Evolutionary conservation across 192 early-diverging fungal species (phyloP), one percentile per base, ranked within the genome.

Genomic region (Chytriomyces hyalinus): DNA sequence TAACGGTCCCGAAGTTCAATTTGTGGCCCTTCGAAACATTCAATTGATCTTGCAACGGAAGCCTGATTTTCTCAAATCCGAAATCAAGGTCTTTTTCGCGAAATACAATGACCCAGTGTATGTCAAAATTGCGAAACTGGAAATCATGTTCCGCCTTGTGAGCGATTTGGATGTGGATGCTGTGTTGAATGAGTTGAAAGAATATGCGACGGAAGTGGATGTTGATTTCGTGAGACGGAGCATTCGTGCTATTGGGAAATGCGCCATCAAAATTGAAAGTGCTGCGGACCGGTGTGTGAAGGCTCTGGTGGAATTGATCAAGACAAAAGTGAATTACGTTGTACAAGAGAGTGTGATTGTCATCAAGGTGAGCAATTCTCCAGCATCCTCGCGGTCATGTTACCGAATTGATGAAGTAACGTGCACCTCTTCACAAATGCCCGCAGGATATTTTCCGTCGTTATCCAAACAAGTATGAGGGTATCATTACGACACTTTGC

Each of bases 31-130:
- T 67, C 90, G 97, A 80, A 99, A 98, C 80, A 98, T 99, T 79
- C 96, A 93, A 82, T 81, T 99, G 22, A 97, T 99, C 64, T 84
- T 98, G 63, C 97, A 99, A 83, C 91, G 89, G 80, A 90, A 92
- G 24, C 89, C 94, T 15, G 92, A 94, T 68, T 88, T 98, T 69
- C 84, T 99, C 57, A 90, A 83, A 67, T 94, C 96, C 76, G 96
- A 99, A 74, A 96, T 97, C 61, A 89, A 95, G 44, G 96, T 98
- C 22, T 99, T 99, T 82, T 99, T 97, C 80, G 96, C 94, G 84
- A 96, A 96, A 81, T 99, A 96, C 87, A 98, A 99, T 83, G 97
- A 99, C 84, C 95, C 97, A 36, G 93, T 93, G 24, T 99, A 97
- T 73, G 96, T 99, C 76, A 99, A 99, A 82, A 85, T 92, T 48